Percentiles rank a stretch among this genome's conserved stretches.
Conservation (phyloP, 768 basidiomycete species). For the Pleurotus citrinopileatus region DNA sequence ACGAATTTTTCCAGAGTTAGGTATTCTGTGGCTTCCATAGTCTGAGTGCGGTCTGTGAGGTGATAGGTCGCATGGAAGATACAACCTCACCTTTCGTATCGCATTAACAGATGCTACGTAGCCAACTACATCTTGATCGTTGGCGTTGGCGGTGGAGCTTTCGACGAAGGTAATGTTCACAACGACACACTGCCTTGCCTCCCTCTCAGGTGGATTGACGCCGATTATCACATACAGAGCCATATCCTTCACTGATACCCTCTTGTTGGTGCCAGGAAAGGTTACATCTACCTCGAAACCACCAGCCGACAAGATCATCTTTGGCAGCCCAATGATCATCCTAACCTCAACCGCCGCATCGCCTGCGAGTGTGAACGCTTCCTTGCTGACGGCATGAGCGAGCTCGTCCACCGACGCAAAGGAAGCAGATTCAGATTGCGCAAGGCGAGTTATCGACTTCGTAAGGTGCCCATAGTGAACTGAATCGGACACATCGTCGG, state of each 20-base stretch:
- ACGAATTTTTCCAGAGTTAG: slow-evolving; percentile 63
- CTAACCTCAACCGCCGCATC: slow-evolving; percentile 33
- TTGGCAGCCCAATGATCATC: slow-evolving; percentile 41
- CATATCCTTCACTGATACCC: slow-evolving; percentile 43
- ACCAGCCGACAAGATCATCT: slow-evolving; percentile 49
- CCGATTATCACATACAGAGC: slow-evolving; percentile 60
- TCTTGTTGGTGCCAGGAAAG: slow-evolving; percentile 18
- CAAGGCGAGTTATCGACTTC: slow-evolving; percentile 39
- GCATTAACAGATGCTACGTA: slow-evolving; percentile 34
- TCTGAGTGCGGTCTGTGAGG: slow-evolving; percentile 35
- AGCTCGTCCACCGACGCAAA: slow-evolving; percentile 30
- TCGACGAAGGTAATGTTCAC: slow-evolving; percentile 48
- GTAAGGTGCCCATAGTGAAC: slow-evolving; percentile 66
- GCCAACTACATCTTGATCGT: slow-evolving; percentile 25
- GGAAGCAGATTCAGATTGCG: slow-evolving; percentile 17
- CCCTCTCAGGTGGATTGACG: slow-evolving; percentile 66
- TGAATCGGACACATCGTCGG: slow-evolving; percentile 53
- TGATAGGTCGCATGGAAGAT: background rate
- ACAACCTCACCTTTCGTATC: slow-evolving; percentile 27
- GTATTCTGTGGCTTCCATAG: slow-evolving; percentile 46
- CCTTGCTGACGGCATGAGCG: slow-evolving; percentile 31
- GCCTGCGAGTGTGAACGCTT: slow-evolving; percentile 36
- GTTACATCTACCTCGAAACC: slow-evolving; percentile 39
- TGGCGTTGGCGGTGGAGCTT: slow-evolving; percentile 11
- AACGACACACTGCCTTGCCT: slow-evolving; percentile 60